A percentile compares a stretch with the other conserved stretches of the same genome.
Evolutionary conservation across 768 basidiomycete species (phyloP).

Genomic region (Boletus speciosus): DNA sequence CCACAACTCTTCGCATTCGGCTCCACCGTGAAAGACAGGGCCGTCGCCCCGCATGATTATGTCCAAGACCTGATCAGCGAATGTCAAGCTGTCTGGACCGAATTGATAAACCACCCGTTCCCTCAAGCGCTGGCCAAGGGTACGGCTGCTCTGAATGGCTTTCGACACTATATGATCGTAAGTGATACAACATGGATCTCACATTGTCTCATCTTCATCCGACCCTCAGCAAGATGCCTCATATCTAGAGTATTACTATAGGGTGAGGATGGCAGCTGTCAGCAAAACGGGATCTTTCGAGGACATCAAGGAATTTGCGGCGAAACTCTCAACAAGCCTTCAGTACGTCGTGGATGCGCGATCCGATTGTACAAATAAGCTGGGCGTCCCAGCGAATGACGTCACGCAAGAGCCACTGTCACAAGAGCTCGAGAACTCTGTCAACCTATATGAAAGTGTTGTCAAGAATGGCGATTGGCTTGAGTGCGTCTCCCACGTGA

Average conservation of each 20-base stretch:
- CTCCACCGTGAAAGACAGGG: rapidly evolving
- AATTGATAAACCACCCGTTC: background rate
- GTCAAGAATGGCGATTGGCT: background rate
- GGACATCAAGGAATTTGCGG: background rate
- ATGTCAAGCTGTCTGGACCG: background rate
- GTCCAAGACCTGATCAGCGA: background rate
- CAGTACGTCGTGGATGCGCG: background rate
- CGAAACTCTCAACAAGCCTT: background rate
- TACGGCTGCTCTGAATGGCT: background rate
- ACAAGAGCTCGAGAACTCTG: background rate
- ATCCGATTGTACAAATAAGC: background rate
- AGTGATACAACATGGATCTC: background rate
- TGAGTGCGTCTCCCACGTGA: background rate
- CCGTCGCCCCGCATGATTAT: background rate
- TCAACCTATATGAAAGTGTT: background rate
- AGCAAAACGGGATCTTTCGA: background rate
- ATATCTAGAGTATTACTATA: constrained; percentile 5
- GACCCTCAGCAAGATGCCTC: constrained; percentile 1
- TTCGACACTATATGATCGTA: constrained; percentile 6
- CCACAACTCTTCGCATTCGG: background rate
- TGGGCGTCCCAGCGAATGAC: background rate
- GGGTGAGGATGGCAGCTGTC: background rate
- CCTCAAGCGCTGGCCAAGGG: background rate
- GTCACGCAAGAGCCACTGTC: background rate
- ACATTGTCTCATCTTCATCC: background rate